Conservation (phyloP, 345 rosid species). For the Combretum micranthum region DNA sequence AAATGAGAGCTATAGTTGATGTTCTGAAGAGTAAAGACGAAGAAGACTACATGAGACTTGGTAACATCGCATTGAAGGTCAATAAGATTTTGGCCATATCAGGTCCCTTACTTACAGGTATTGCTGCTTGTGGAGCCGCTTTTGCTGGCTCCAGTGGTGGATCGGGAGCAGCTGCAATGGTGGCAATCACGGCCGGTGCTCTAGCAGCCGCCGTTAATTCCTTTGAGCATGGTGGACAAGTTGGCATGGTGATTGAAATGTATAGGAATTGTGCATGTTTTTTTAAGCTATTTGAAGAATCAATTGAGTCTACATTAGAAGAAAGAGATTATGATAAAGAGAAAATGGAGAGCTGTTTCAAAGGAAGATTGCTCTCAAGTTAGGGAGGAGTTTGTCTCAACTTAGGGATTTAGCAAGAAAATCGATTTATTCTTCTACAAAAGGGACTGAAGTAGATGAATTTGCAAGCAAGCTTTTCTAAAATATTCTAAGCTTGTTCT, state of each 20-base stretch:
- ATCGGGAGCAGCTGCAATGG: not conserved
- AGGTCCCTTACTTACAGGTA: not conserved
- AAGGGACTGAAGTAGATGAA: slow-evolving; percentile 10
- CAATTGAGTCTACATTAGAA: not conserved
- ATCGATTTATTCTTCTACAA: not conserved
- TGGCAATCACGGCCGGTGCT: slow-evolving; percentile 1
- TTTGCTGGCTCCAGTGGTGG: not conserved
- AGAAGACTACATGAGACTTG: slow-evolving; percentile 30
- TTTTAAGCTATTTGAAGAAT: slow-evolving; percentile 1
- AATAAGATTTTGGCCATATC: slow-evolving; percentile 1
- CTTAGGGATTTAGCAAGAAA: slow-evolving; percentile 11
- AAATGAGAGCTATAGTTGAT: slow-evolving; percentile 28
- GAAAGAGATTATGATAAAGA: slow-evolving; percentile 8
- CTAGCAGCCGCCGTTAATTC: not conserved
- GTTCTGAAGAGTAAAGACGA: slow-evolving; percentile 32
- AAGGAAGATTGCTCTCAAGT: slow-evolving; percentile 10
- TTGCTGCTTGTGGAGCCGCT: slow-evolving; percentile 2
- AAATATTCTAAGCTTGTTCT: not conserved
- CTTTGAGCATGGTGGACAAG: slow-evolving; percentile 4
- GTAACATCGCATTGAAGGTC: slow-evolving; percentile 10
- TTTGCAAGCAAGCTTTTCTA: slow-evolving; percentile 23
- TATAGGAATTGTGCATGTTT: slow-evolving; percentile 16
- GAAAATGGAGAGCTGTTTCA: slow-evolving; percentile 22
- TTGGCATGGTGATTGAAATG: slow-evolving; percentile 21
- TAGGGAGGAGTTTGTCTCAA: slow-evolving; percentile 16